A percentile compares a stretch with the other conserved stretches of the same genome.
Evolutionary conservation across 352 stramenopile genomes (phyloP).

Genomic region (Phytophthora constricta): DNA sequence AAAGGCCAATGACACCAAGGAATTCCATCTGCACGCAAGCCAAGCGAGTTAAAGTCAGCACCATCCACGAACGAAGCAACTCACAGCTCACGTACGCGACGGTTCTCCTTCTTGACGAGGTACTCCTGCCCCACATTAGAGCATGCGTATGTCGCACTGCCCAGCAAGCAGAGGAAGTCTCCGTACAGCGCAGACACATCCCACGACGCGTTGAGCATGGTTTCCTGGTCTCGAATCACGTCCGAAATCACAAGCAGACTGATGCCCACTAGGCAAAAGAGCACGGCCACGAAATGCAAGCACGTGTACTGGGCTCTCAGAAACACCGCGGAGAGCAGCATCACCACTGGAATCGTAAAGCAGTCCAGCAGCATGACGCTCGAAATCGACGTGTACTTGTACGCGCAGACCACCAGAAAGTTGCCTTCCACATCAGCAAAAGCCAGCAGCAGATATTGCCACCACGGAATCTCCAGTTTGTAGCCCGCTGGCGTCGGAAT

Average conservation of each 20-base stretch:
- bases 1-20: constrained; percentile 93
- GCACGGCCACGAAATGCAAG: constrained; percentile 77
- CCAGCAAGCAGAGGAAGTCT: constrained; percentile 92
- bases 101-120: constrained; percentile 85
- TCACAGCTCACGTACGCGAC: constrained; percentile 38
- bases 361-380: constrained; percentile 96
- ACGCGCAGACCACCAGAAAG: constrained; percentile 95
- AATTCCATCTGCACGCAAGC: constrained; percentile 86
- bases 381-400: constrained; percentile 96
- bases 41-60: constrained; percentile 15
- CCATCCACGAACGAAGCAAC: background rate
- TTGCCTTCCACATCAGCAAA: constrained; percentile 96
- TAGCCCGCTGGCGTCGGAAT: constrained; percentile 54
- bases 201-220: constrained; percentile 34
- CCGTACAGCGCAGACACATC: constrained; percentile 76
- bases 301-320: constrained; percentile 83
- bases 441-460: constrained; percentile 92
- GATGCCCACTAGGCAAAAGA: constrained; percentile 89
- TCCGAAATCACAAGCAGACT: constrained; percentile 88
- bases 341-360: constrained; percentile 95
- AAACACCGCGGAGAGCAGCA: constrained; percentile 93
- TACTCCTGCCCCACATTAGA: constrained; percentile 93
- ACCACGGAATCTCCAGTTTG: constrained; percentile 73
- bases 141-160: constrained; percentile 91
- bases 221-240: constrained; percentile 53